Evolutionary conservation across 23 red algal genomes (phyloP).

Genomic region (Cyanidioschyzon merolae): DNA sequence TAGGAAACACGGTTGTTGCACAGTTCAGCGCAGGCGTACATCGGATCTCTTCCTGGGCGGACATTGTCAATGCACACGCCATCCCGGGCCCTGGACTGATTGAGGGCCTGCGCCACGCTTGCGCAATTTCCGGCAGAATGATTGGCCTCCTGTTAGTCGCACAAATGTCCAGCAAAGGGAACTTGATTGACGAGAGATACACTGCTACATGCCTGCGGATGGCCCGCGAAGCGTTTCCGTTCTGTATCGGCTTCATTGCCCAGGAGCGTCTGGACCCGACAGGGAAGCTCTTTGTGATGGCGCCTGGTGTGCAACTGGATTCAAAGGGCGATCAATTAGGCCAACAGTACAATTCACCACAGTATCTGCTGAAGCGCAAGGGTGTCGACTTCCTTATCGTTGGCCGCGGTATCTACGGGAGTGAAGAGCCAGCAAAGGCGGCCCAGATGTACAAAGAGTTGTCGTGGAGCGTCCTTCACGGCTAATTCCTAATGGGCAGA

Average conservation of each 20-base stretch:
- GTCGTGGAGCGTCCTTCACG: slow-evolving; percentile 41
- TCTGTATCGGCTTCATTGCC: slow-evolving; percentile 91
- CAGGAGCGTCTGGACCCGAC: slow-evolving; percentile 44
- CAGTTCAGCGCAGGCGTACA: slow-evolving; percentile 59
- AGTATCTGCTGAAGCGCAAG: slow-evolving; percentile 42
- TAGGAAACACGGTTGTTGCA: slow-evolving; percentile 69
- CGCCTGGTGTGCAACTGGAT: slow-evolving; percentile 71
- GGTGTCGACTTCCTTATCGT: slow-evolving; percentile 80
- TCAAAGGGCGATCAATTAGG: slow-evolving; percentile 61
- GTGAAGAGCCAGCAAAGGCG: slow-evolving; percentile 42
- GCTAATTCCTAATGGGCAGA: too few species aligned
- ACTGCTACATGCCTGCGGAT: slow-evolving; percentile 43
- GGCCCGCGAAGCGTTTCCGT: slow-evolving; percentile 31
- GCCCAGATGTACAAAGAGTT: slow-evolving; percentile 55
- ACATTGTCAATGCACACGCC: slow-evolving; percentile 85
- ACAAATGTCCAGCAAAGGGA: slow-evolving; percentile 83
- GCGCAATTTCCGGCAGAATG: slow-evolving; percentile 6
- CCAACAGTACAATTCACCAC: slow-evolving; percentile 73
- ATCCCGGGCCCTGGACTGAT: slow-evolving; percentile 68
- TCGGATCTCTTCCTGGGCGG: slow-evolving; percentile 61
- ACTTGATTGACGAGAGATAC: slow-evolving; percentile 59
- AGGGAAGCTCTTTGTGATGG: slow-evolving; percentile 60
- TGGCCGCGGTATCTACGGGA: slow-evolving; percentile 78
- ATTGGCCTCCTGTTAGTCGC: slow-evolving; percentile 75
- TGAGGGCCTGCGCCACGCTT: slow-evolving; percentile 44